Evolutionary conservation across 108 stramenopile species (phyloP), one percentile per base, ranked within the genome.

Genomic region (Asterionellopsis glacialis): DNA sequence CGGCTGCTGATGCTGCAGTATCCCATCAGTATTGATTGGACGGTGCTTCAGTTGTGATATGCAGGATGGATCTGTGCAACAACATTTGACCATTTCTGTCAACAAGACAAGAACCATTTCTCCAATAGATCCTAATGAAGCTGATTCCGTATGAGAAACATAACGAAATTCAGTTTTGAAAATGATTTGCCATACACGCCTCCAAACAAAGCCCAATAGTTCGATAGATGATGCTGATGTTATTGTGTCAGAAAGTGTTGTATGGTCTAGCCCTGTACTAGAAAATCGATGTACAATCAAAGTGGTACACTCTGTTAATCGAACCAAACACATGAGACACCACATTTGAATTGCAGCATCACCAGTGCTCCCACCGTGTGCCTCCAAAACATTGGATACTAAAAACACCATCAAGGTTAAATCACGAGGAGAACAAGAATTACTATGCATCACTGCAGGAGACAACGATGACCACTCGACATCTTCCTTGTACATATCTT

Each of bases 131-230:
- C 68, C 67, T 25, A 53, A 38, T 27, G 57, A 52, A 10, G 77
- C 63, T 25, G 52, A 45, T 25, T 76, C 63, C 0, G 83, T 82
- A 53, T 72, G 81, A 0, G 76, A 61, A n/a, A 58, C 54, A 57
- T 85, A 92, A 39, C 80, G 57, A 18, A 88, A 56, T 53, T 92
- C 84, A 19, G 51, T 56, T 42, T 82, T 73, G 44, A 88, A 72
- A 9, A 89, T 28, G n/a, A 53, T 68, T 49, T 63, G 65, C 86
- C 86, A 92, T 10, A 88, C 79, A 40, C 42, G 47, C 53, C 63
- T 61, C 91, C 91, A 92, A 57, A 38, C 23, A 65, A 59, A 62
- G 58, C 38, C 59, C 73, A 55, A 78, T 60, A 6, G 33, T 7
- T 33, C 33, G 2, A 33, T 33, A 2, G 33, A 33, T 2, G 33